Evolutionary conservation across 225 moss, liverwort and hornwort species (phyloP).

Genomic region (Sphagnum contortum): DNA sequence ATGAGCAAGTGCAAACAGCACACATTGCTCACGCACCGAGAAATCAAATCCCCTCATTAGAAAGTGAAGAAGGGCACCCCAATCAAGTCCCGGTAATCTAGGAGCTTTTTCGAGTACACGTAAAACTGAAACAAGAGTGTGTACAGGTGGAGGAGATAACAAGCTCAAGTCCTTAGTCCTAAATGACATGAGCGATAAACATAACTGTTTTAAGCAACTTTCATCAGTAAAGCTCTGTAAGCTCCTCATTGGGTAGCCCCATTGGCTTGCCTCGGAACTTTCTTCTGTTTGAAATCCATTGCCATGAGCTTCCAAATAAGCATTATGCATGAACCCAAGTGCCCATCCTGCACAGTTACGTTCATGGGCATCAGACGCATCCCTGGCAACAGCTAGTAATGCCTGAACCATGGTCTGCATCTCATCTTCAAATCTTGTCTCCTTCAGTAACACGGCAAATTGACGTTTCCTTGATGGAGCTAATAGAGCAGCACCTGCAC

Average conservation of each 20-base stretch:
- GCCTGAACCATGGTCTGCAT: conserved; percentile 14
- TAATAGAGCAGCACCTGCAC: conserved; percentile 28
- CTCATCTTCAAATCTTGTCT: conserved; percentile 21
- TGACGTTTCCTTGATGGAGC: conserved; percentile 7
- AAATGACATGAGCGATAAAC: conserved; percentile 18
- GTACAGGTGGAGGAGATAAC: not conserved
- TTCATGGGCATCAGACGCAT: conserved; percentile 14
- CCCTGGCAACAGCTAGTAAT: conserved; percentile 13
- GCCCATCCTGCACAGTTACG: conserved; percentile 35
- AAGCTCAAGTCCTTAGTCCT: not conserved
- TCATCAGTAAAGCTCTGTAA: conserved; percentile 25
- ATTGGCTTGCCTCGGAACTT: not conserved
- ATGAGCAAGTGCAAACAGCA: conserved; percentile 29
- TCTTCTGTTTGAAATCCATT: conserved; percentile 2
- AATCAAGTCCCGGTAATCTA: conserved; percentile 32
- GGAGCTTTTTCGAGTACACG: conserved; percentile 31
- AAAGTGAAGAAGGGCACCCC: conserved; percentile 26
- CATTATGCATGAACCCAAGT: conserved; percentile 26
- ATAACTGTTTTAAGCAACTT: conserved; percentile 20
- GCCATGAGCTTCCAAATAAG: conserved; percentile 5
- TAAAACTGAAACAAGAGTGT: conserved; percentile 19
- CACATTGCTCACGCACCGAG: conserved; percentile 19
- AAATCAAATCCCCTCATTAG: conserved; percentile 9
- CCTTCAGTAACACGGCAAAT: conserved; percentile 12
- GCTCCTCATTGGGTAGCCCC: conserved; percentile 29